Percentiles rank a stretch among this genome's conserved stretches.
These are phyloP conservation scores for Debaryomyces tyrocola DNA, from an alignment of 805 yeast genomes.

Conservation along the genomic window DNA sequence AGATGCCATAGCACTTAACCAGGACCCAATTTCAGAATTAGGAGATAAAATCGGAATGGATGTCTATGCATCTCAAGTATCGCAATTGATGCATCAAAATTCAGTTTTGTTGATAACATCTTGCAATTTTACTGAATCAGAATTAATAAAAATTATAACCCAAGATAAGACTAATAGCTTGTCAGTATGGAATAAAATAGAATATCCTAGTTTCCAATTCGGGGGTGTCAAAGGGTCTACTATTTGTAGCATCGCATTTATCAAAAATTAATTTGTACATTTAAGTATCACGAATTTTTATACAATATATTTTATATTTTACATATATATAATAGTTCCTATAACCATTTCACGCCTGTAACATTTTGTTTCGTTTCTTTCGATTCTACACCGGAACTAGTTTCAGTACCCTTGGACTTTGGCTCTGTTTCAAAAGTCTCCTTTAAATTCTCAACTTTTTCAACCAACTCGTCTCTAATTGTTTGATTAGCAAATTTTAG, in stretches of 20 bases:
- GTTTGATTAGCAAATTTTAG: constrained; percentile 66
- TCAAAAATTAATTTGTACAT: constrained; percentile 22
- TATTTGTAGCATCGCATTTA: constrained; percentile 83
- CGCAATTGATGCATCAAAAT: constrained; percentile 52
- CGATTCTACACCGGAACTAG: background rate
- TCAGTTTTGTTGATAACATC: constrained; percentile 77
- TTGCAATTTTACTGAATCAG: constrained; percentile 88
- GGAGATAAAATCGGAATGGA: constrained; percentile 50
- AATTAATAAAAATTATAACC: constrained; percentile 58
- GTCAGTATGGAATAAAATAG: constrained; percentile 61
- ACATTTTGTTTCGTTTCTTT: background rate
- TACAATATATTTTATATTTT: background rate
- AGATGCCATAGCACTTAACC: constrained; percentile 93
- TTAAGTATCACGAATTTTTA: background rate
- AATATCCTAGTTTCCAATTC: constrained; percentile 81
- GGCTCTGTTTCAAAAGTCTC: constrained; percentile 2
- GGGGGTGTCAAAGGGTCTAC: constrained; percentile 90
- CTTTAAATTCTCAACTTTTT: constrained; percentile 43
- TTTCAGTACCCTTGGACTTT: background rate
- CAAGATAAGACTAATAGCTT: constrained; percentile 42
- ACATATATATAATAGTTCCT: background rate
- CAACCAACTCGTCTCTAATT: constrained; percentile 57
- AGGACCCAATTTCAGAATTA: constrained; percentile 43
- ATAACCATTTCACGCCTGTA: constrained; percentile 1
- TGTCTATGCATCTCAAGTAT: constrained; percentile 62